phyloP scores from a whole-genome alignment of 2,329 filamentous ascomycete species.

The Pseudogymnoascus sp. region DNA sequence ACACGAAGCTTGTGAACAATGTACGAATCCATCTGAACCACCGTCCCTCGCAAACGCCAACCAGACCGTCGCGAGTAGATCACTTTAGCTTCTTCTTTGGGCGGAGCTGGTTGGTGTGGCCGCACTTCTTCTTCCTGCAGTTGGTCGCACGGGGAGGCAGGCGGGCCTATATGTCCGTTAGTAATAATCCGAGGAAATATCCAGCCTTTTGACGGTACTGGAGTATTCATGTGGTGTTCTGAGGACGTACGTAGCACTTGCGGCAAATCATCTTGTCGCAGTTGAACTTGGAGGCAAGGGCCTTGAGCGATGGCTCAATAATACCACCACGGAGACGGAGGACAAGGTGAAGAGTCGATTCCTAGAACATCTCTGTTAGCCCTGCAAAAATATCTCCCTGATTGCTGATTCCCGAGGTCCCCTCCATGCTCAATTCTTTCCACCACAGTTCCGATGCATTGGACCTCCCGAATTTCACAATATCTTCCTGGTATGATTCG shows the following conservation, averaged over 20 bases:
- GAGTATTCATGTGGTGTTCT: background rate
- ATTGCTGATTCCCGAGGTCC: background rate
- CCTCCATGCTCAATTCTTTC: background rate
- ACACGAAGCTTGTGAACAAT: constrained; percentile 12
- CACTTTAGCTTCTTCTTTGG: constrained; percentile 99
- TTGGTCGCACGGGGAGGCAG: constrained; percentile 98
- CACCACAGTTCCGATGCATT: constrained; percentile 3
- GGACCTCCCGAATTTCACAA: constrained; percentile 11
- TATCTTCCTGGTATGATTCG: constrained; percentile 19
- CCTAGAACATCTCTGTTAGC: constrained; percentile 44
- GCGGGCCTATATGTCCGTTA: constrained; percentile 50
- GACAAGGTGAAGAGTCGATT: constrained; percentile 96
- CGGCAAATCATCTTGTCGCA: constrained; percentile 99
- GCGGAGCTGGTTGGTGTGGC: constrained; percentile 99
- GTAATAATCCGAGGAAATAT: constrained; percentile 15
- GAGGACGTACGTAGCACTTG: constrained; percentile 91
- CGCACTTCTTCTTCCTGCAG: constrained; percentile 99
- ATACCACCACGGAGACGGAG: constrained; percentile 99
- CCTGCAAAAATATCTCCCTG: background rate
- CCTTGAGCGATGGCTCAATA: constrained; percentile 98
- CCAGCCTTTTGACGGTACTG: background rate
- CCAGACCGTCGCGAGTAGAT: constrained; percentile 39
- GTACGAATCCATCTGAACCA: constrained; percentile 10
- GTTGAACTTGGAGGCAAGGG: constrained; percentile 98
- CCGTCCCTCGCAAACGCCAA: constrained; percentile 13